phyloP scores from a whole-genome alignment of 2,329 filamentous ascomycete species.

The Venturia carpophila region DNA sequence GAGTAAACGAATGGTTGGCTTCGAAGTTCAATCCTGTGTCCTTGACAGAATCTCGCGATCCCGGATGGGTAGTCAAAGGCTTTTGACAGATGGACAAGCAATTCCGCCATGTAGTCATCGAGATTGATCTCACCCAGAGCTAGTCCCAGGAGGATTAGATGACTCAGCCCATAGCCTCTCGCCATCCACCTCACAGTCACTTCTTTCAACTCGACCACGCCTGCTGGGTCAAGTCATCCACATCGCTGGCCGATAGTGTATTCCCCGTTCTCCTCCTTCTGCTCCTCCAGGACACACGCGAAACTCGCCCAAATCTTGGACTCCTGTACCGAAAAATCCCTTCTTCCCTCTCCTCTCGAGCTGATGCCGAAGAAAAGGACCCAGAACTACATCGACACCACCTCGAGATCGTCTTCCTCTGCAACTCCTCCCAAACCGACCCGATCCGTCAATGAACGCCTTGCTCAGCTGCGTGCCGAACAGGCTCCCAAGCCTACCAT shows the following conservation, averaged over 20 bases:
- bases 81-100: too few species aligned
- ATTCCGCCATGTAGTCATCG: too few species aligned
- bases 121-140: too few species aligned
- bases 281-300: not conserved
- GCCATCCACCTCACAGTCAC: not conserved
- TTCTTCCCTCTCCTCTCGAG: not conserved
- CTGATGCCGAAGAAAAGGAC: conserved; percentile 15
- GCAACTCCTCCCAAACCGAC: not conserved
- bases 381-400: conserved; percentile 1
- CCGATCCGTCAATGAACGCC: conserved; percentile 39
- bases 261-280: not conserved
- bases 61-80: too few species aligned
- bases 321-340: not conserved
- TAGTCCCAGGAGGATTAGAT: too few species aligned
- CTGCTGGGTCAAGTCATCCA: not conserved
- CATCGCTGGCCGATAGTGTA: not conserved
- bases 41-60: too few species aligned
- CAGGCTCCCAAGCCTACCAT: conserved; percentile 33
- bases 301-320: not conserved
- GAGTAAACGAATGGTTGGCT: too few species aligned
- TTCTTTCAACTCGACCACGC: not conserved
- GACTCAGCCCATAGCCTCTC: not conserved
- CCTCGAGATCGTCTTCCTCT: conserved; percentile 7
- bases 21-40: too few species aligned
- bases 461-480: conserved; percentile 39